phyloP scores from a whole-genome alignment of 2,329 filamentous ascomycete species.

The Phialophora tarda region DNA sequence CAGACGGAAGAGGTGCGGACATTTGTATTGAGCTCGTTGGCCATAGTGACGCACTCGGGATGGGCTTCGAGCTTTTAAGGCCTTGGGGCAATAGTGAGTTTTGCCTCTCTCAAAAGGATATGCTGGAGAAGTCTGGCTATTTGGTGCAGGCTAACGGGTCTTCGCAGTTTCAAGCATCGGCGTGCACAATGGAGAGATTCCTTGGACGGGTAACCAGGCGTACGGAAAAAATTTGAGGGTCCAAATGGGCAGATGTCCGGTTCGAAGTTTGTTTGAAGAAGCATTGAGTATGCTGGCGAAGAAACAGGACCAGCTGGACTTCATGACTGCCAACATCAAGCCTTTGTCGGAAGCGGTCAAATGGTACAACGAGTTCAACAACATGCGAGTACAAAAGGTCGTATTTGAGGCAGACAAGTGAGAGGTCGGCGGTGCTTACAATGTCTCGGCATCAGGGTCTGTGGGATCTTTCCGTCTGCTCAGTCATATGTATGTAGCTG shows the following conservation, averaged over 20 bases:
- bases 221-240: slow-evolving; percentile 72
- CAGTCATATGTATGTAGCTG: background rate
- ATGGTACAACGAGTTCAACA: slow-evolving; percentile 73
- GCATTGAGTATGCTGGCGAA: slow-evolving; percentile 69
- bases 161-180: slow-evolving; percentile 69
- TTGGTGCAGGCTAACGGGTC: background rate
- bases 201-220: slow-evolving; percentile 69
- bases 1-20: slow-evolving; percentile 81
- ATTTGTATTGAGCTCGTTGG: slow-evolving; percentile 81
- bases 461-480: background rate
- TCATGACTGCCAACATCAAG: slow-evolving; percentile 79
- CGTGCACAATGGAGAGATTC: slow-evolving; percentile 74
- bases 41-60: slow-evolving; percentile 69
- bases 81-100: slow-evolving; percentile 66
- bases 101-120: no score
- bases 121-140: no score
- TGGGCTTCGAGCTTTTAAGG: slow-evolving; percentile 71
- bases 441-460: background rate
- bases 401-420: slow-evolving; percentile 63
- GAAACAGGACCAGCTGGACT: slow-evolving; percentile 70
- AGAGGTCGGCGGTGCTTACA: slow-evolving; percentile 4
- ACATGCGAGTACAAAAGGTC: slow-evolving; percentile 76
- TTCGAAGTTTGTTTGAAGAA: slow-evolving; percentile 69
- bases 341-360: slow-evolving; percentile 69
- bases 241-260: slow-evolving; percentile 78